Conservation (phyloP, 768 basidiomycete genomes). For the Amanita exitialis region DNA sequence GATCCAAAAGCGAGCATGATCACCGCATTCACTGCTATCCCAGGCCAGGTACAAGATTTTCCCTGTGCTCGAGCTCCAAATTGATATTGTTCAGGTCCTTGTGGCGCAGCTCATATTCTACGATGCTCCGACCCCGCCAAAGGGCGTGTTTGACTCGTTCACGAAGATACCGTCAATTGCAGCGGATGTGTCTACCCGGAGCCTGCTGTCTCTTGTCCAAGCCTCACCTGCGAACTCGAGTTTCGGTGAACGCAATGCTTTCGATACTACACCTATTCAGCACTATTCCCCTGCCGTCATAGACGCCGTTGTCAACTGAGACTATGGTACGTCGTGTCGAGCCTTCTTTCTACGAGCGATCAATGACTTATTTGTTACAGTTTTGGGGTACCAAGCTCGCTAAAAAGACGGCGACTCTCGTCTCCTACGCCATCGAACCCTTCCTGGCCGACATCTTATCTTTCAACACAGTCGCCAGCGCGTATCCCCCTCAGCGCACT, state of each 20-base stretch:
- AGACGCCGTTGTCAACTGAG: slow-evolving; percentile 32
- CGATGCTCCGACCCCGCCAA: slow-evolving; percentile 39
- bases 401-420: slow-evolving; percentile 18
- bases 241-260: slow-evolving; percentile 16
- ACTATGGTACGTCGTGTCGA: slow-evolving; percentile 20
- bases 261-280: slow-evolving; percentile 33
- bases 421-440: slow-evolving; percentile 42
- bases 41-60: background rate
- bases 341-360: background rate
- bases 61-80: too few species aligned
- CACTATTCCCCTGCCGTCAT: slow-evolving; percentile 26
- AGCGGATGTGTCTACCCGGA: slow-evolving; percentile 28
- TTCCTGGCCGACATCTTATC: slow-evolving; percentile 31
- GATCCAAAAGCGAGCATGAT: slow-evolving; percentile 5
- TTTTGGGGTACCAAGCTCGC: slow-evolving; percentile 31
- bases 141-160: slow-evolving; percentile 43
- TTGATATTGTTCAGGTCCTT: background rate
- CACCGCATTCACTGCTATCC: background rate
- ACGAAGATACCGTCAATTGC: slow-evolving; percentile 29
- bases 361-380: slow-evolving; percentile 14
- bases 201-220: slow-evolving; percentile 30
- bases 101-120: slow-evolving; percentile 41
- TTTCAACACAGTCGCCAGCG: slow-evolving; percentile 22
- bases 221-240: slow-evolving; percentile 26
- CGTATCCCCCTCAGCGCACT: slow-evolving; percentile 36